These are phyloP conservation scores for Cystobasidium ongulense DNA, from an alignment of 768 basidiomycete genomes.

Conservation along the genomic window DNA sequence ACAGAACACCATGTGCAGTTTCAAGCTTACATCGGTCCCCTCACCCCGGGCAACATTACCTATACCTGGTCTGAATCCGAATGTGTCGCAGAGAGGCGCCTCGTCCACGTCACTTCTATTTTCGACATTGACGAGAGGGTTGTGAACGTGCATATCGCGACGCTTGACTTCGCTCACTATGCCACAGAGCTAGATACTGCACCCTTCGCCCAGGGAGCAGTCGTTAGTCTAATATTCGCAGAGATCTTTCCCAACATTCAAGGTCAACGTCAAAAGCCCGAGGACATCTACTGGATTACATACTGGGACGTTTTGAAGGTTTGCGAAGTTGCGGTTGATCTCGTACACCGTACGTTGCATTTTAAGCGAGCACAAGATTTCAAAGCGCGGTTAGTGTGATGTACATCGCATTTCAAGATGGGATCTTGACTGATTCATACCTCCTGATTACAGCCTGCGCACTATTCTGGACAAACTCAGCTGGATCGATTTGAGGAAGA, in stretches of 20 bases:
- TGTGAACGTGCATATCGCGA: background rate
- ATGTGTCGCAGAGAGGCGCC: background rate
- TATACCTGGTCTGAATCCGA: conserved; percentile 10
- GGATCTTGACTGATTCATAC: background rate
- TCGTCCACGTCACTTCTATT: background rate
- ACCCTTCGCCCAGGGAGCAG: background rate
- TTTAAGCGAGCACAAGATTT: background rate
- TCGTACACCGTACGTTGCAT: background rate
- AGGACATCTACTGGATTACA: background rate
- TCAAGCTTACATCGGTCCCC: background rate
- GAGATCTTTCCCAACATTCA: background rate
- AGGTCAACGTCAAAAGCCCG: background rate
- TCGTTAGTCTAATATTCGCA: conserved; percentile 2
- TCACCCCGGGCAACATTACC: background rate
- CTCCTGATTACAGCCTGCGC: background rate
- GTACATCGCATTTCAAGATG: background rate
- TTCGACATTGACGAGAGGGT: background rate
- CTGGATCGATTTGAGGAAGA: background rate
- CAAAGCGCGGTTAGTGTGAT: background rate
- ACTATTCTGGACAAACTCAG: background rate
- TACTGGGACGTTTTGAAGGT: background rate
- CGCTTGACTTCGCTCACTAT: background rate
- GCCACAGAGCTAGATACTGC: background rate
- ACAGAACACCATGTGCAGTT: background rate
- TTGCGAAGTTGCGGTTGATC: background rate